These are phyloP conservation scores for Aspergillus floridensis DNA, from an alignment of 2,329 filamentous ascomycete species.

Conservation along the genomic window DNA sequence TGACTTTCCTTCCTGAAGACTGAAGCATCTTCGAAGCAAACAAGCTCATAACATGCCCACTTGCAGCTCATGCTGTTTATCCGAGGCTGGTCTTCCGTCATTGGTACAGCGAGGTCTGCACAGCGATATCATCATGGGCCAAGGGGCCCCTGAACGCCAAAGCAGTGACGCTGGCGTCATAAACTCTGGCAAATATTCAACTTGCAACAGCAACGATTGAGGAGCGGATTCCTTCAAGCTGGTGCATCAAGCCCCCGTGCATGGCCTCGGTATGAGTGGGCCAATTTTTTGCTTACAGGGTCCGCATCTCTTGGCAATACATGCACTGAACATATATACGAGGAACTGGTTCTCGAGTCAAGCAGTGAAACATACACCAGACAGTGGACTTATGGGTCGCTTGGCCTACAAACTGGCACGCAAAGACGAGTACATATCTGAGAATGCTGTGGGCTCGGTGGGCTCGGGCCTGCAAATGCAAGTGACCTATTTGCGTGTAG, in stretches of 20 bases:
- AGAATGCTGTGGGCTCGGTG: not conserved
- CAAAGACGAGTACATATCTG: not conserved
- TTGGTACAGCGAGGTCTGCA: not conserved
- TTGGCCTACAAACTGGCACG: not conserved
- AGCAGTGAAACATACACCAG: no score
- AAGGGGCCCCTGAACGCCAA: not conserved
- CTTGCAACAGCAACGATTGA: not conserved
- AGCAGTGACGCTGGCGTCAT: not conserved
- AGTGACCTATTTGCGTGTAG: not conserved
- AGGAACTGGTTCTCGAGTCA: no score
- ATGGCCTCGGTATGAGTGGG: no score
- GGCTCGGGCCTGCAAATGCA: not conserved
- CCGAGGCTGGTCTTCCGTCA: not conserved
- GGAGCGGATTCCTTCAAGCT: not conserved
- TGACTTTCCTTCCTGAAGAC: conserved; percentile 31
- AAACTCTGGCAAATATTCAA: not conserved
- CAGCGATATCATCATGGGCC: not conserved
- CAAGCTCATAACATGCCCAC: not conserved
- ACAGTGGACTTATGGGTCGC: not conserved
- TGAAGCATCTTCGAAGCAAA: conserved; percentile 22
- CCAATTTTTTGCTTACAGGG: no score
- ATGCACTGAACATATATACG: no score
- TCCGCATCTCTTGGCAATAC: no score
- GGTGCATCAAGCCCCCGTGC: not conserved
- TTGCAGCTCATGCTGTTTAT: not conserved